Conservation (phyloP, 345 rosid genomes). For the Firmiana major region DNA sequence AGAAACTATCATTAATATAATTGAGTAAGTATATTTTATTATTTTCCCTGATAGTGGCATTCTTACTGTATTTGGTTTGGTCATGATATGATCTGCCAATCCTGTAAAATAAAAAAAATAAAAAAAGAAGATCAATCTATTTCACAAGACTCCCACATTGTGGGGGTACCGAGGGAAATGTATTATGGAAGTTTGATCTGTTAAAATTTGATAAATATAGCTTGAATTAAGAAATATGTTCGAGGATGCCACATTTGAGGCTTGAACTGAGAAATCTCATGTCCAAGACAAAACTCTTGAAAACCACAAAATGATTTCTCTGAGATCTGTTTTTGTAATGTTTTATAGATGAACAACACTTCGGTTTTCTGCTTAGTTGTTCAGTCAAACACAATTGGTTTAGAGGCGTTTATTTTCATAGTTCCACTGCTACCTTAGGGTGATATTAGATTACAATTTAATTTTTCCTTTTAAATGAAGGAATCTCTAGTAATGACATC, state of each 20-base stretch:
- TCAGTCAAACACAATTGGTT: background rate
- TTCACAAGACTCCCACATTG: too few species aligned
- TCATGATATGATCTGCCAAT: background rate
- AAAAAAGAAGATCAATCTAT: too few species aligned
- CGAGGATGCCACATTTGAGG: background rate
- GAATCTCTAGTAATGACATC: background rate
- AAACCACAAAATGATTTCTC: too few species aligned
- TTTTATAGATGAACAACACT: too few species aligned
- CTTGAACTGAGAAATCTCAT: background rate
- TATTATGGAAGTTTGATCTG: background rate
- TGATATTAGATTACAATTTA: too few species aligned
- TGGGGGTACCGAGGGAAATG: background rate
- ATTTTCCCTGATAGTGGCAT: background rate
- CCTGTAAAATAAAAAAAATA: background rate
- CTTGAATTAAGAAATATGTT: background rate
- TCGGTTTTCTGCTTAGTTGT: background rate
- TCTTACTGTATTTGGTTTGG: background rate
- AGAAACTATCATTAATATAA: background rate
- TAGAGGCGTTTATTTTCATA: background rate
- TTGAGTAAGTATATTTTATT: background rate
- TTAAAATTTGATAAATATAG: background rate
- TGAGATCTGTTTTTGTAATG: too few species aligned
- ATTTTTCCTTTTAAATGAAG: background rate
- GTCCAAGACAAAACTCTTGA: too few species aligned
- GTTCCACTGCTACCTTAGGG: too few species aligned